phyloP scores from a whole-genome alignment of 2,329 filamentous ascomycete genomes.

The Neophaeococcomyces mojaviensis region DNA sequence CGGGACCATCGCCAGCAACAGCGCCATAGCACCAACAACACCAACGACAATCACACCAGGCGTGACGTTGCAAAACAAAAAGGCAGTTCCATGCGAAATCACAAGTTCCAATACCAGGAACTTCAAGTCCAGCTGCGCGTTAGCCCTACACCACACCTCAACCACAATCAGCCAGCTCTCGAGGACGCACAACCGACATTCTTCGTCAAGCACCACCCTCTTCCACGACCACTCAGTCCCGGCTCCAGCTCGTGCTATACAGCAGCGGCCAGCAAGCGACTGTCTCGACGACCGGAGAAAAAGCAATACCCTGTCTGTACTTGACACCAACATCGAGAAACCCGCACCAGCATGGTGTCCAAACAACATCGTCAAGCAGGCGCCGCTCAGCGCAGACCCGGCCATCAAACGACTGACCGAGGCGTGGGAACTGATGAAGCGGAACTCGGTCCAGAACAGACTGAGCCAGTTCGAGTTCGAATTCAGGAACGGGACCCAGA shows the following conservation, averaged over 20 bases:
- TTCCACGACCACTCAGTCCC: too few species aligned
- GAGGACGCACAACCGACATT: background rate
- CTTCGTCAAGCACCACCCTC: too few species aligned
- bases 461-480: too few species aligned
- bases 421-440: too few species aligned
- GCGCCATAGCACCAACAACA: background rate
- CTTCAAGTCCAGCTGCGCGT: conserved; percentile 1
- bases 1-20: background rate
- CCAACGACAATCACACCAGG: background rate
- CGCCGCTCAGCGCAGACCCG: conserved; percentile 1
- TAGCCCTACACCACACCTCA: background rate
- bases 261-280: too few species aligned
- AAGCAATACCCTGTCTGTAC: background rate
- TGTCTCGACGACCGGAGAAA: background rate
- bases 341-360: conserved; percentile 6
- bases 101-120: background rate
- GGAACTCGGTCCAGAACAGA: too few species aligned
- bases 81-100: background rate
- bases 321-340: background rate
- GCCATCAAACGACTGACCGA: conserved; percentile 5
- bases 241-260: too few species aligned
- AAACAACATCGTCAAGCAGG: background rate
- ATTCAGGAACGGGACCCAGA: too few species aligned
- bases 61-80: background rate
- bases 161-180: background rate